These are phyloP conservation scores for Candida ficus DNA, from an alignment of 805 yeast species.

Conservation along the genomic window DNA sequence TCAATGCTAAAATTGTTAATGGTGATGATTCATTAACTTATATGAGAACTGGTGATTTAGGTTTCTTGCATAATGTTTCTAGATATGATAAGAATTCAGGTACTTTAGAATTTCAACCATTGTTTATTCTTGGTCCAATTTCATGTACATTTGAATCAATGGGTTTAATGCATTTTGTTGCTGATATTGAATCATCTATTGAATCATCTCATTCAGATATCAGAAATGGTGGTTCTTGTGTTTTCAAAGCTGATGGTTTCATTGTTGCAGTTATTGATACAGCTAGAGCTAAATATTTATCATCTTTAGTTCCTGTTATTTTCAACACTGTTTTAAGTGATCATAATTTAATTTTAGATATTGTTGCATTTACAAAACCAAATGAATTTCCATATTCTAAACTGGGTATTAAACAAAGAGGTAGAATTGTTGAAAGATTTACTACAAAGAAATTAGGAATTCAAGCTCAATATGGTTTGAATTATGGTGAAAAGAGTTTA, in stretches of 20 bases:
- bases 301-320: slow-evolving; percentile 79
- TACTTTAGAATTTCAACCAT: slow-evolving; percentile 54
- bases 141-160: slow-evolving; percentile 84
- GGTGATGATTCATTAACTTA: slow-evolving; percentile 62
- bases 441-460: slow-evolving; percentile 40
- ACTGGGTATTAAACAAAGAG: slow-evolving; percentile 72
- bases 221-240: slow-evolving; percentile 53
- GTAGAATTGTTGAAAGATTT: slow-evolving; percentile 56
- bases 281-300: slow-evolving; percentile 42
- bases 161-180: slow-evolving; percentile 88
- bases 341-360: slow-evolving; percentile 79
- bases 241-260: slow-evolving; percentile 79
- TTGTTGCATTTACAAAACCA: slow-evolving; percentile 70
- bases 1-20: slow-evolving; percentile 57
- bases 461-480: slow-evolving; percentile 46
- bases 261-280: slow-evolving; percentile 71
- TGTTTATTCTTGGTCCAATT: slow-evolving; percentile 80
- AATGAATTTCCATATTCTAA: slow-evolving; percentile 66
- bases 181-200: slow-evolving; percentile 72
- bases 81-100: slow-evolving; percentile 35
- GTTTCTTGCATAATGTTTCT: slow-evolving; percentile 77
- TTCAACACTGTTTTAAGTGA: slow-evolving; percentile 72
- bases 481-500: slow-evolving; percentile 63
- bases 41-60: slow-evolving; percentile 89
- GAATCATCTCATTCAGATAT: slow-evolving; percentile 45